Conservation (phyloP, 371 early-diverging fungal genomes). For the Blakeslea trispora region DNA sequence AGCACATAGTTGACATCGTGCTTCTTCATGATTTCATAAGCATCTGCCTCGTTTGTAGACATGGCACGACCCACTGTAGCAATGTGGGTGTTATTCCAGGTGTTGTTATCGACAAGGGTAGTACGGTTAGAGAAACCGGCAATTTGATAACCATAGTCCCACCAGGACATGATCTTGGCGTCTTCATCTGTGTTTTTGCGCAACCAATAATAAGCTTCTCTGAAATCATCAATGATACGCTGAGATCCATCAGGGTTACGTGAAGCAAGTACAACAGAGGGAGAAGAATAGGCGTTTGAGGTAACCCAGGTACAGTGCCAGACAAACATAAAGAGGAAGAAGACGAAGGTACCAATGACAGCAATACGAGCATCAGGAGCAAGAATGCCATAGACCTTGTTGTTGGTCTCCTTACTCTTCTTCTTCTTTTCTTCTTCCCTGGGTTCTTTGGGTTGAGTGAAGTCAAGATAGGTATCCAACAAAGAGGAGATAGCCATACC, state of each 20-base stretch:
- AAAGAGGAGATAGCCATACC: conserved; percentile 90
- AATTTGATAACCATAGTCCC: conserved; percentile 99
- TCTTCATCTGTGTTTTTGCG: conserved; percentile 93
- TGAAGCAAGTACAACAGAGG: conserved; percentile 97
- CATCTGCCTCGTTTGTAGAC: conserved; percentile 87
- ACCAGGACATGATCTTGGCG: conserved; percentile 98
- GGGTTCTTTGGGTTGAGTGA: conserved; percentile 15
- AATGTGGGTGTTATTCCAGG: conserved; percentile 99
- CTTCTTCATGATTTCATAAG: conserved; percentile 86
- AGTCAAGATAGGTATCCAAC: conserved; percentile 75
- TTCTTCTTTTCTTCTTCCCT: conserved; percentile 12
- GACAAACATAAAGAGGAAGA: conserved; percentile 81
- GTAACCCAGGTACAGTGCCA: conserved; percentile 99
- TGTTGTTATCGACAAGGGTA: conserved; percentile 99
- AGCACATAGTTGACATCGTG: conserved; percentile 97
- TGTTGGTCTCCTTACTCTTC: conserved; percentile 16
- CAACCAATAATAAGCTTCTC: conserved; percentile 99
- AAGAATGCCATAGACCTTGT: conserved; percentile 38
- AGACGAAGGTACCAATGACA: conserved; percentile 58
- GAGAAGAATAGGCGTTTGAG: conserved; percentile 96
- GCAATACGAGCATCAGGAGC: conserved; percentile 46
- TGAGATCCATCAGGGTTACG: conserved; percentile 84
- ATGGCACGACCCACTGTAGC: conserved; percentile 98
- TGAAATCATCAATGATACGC: conserved; percentile 98
- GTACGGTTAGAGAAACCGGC: conserved; percentile 98